These are phyloP conservation scores for Colletotrichum cereale DNA, from an alignment of 2,329 filamentous ascomycete species.

Conservation along the genomic window DNA sequence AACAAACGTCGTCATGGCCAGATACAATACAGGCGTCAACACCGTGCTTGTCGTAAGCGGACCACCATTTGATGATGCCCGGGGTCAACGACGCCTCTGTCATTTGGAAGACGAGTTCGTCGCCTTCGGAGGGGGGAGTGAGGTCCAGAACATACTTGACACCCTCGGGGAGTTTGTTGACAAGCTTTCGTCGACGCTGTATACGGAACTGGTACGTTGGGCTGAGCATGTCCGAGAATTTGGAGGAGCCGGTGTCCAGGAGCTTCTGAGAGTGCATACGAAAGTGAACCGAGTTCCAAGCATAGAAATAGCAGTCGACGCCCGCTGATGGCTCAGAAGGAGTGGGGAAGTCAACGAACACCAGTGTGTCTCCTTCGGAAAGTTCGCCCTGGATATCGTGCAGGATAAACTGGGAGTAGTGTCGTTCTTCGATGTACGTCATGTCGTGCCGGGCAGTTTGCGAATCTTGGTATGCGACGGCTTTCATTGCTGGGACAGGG, in stretches of 20 bases:
- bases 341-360: conserved; percentile 57
- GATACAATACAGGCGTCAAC: conserved; percentile 48
- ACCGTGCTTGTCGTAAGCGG: conserved; percentile 50
- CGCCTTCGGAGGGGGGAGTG: conserved; percentile 71
- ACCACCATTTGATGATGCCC: conserved; percentile 68
- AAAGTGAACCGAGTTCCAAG: conserved; percentile 52
- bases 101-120: conserved; percentile 71
- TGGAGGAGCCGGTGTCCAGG: conserved; percentile 58
- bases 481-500: not conserved
- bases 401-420: conserved; percentile 33
- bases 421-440: conserved; percentile 14
- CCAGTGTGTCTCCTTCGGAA: conserved; percentile 56
- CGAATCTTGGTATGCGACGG: not conserved
- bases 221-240: conserved; percentile 60
- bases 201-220: conserved; percentile 56
- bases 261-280: conserved; percentile 62
- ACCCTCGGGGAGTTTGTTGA: conserved; percentile 53
- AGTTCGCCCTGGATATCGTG: conserved; percentile 42
- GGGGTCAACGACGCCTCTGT: conserved; percentile 69
- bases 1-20: conserved; percentile 59
- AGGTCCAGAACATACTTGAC: conserved; percentile 73
- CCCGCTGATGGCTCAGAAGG: conserved; percentile 39
- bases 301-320: conserved; percentile 52
- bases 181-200: conserved; percentile 52
- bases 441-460: conserved; percentile 6